These are phyloP conservation scores for Pseudocercospora pini-densiflorae DNA, from an alignment of 2,329 filamentous ascomycete genomes.

Conservation along the genomic window DNA sequence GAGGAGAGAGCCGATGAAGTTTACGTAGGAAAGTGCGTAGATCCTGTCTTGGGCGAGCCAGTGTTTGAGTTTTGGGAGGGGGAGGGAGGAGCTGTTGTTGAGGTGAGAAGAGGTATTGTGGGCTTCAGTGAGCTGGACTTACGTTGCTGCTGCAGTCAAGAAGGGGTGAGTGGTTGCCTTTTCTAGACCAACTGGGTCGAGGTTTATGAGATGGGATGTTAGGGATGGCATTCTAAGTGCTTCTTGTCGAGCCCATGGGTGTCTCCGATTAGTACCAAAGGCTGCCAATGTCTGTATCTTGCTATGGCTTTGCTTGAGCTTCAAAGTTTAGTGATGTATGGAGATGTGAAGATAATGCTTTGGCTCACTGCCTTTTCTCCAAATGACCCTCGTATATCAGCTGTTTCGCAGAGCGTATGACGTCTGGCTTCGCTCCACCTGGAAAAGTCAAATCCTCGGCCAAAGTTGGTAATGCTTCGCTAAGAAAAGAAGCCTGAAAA, in stretches of 20 bases:
- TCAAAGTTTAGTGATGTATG: no score
- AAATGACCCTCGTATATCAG: neutral
- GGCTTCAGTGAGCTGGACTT: no score
- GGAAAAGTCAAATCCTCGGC: slow-evolving; percentile 5
- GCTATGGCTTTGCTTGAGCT: no score
- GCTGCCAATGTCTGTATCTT: no score
- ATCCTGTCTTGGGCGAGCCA: slow-evolving; percentile 76
- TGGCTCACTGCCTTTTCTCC: neutral
- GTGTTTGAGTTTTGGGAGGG: slow-evolving; percentile 60
- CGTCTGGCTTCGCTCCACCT: slow-evolving; percentile 12
- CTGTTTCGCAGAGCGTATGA: neutral
- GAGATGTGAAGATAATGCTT: no score
- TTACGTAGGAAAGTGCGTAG: slow-evolving; percentile 72
- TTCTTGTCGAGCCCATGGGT: no score
- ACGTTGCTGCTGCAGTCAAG: slow-evolving; percentile 64
- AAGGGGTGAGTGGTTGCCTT: slow-evolving; percentile 70
- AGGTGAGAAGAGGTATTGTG: no score
- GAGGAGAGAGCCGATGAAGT: slow-evolving; percentile 68
- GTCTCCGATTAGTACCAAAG: no score
- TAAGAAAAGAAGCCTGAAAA: neutral
- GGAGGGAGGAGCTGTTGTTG: slow-evolving; percentile 55
- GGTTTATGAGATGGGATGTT: slow-evolving; percentile 61
- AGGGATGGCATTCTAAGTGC: slow-evolving; percentile 50
- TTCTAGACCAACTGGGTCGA: slow-evolving; percentile 53
- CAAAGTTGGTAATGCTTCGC: neutral